Base-by-base conservation (phyloP, 495 filamentous ascomycete genomes). In the Penicillium coprophilum region DNA sequence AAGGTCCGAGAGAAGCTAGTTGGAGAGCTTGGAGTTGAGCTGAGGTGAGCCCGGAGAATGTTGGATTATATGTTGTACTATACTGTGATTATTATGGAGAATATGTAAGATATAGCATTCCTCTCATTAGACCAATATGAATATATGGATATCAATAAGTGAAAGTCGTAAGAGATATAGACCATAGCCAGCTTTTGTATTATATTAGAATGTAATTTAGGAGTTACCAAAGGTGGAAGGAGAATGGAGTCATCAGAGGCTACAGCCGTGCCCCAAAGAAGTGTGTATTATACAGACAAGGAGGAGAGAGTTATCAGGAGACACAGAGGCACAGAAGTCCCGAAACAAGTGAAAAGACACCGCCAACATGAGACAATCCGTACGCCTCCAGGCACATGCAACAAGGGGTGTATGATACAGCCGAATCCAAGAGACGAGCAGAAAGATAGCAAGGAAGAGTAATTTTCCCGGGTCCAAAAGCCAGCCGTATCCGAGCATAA, bases 21-120 rank as follows among this genome's bases (percentile, higher is more conserved):
- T 28, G 72, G 80, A 53, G 83, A 80, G 52, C 72, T 96, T 49
- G 87, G 89, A 1, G 90, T 97, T 15, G 89, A 97, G 70, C 72
- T 98, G 61, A 80, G 94, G 71, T 93, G 60, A 76, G 36, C 9
- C 51, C 13, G 21, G 43, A 47, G 36, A 24, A 2, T 23, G 10
- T 15, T 41, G 4, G 45, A n/a, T 34, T 43, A 21, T 63, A 56
- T 55, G 56, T 50, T 56, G 62, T 66, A 63, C 28, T 44, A 54
- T 53, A 46, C 36, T 53, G 55, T 52, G 47, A 55, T 21, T 36
- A 31, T 55, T 55, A 41, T 10, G 24, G 12, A 48, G 53, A 43
- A 47, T 39, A 12, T 68, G 65, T 63, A 63, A 48, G 46, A 59
- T 61, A 68, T 49, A 12, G 53, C 31, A 52, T 57, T 53, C 41